Evolutionary conservation across 345 rosid species (phyloP).

Genomic region (Carallia brachiata): DNA sequence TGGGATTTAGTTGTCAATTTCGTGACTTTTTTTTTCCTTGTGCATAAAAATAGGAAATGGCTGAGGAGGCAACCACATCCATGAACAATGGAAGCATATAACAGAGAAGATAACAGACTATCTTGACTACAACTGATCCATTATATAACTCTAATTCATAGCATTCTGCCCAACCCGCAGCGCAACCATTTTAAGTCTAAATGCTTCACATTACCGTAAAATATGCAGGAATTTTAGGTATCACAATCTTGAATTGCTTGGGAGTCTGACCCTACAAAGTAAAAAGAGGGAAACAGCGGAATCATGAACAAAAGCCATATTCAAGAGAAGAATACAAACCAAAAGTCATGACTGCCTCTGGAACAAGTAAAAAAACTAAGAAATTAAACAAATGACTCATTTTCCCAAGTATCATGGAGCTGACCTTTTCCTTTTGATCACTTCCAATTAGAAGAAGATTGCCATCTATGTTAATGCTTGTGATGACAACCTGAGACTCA

Average conservation of each 20-base stretch:
- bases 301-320: background rate
- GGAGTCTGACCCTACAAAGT: slow-evolving; percentile 61
- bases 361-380: slow-evolving; percentile 2
- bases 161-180: no score
- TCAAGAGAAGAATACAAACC: background rate
- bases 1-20: no score
- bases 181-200: background rate
- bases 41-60: no score
- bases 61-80: no score
- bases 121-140: no score
- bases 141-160: no score
- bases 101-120: no score
- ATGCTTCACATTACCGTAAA: slow-evolving; percentile 70
- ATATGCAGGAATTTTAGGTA: slow-evolving; percentile 89
- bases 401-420: background rate
- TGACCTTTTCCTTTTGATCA: slow-evolving; percentile 84
- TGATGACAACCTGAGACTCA: slow-evolving; percentile 83
- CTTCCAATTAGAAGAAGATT: slow-evolving; percentile 87
- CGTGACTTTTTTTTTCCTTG: no score
- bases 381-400: background rate
- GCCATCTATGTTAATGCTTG: slow-evolving; percentile 81
- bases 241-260: slow-evolving; percentile 82
- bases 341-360: background rate
- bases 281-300: slow-evolving; percentile 8
- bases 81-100: no score